Evolutionary conservation across 345 rosid genomes (phyloP).

Genomic region (Camelina laxa): DNA sequence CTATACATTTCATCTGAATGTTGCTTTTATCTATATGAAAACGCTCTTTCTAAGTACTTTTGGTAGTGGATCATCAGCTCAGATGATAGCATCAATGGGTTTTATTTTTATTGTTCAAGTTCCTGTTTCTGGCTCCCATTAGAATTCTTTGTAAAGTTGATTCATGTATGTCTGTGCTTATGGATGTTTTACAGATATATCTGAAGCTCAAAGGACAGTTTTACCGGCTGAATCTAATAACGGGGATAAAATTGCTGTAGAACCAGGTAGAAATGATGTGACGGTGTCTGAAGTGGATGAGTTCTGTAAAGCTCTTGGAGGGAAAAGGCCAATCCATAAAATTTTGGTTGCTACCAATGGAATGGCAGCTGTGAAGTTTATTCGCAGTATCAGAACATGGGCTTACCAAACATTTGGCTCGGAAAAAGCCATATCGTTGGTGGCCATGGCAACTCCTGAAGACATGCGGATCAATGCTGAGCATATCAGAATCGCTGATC

Average conservation of each 20-base stretch:
- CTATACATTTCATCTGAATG: no score
- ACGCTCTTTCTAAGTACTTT: no score
- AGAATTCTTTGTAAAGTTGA: no score
- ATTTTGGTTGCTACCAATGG: conserved; percentile 95
- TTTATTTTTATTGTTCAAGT: no score
- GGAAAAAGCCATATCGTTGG: conserved; percentile 88
- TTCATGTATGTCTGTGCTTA: neutral
- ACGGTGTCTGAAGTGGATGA: conserved; percentile 66
- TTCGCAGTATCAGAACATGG: conserved; percentile 93
- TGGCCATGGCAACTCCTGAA: conserved; percentile 98
- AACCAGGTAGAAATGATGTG: conserved; percentile 60
- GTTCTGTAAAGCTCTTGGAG: conserved; percentile 84
- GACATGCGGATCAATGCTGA: conserved; percentile 99
- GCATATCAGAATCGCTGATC: conserved; percentile 96
- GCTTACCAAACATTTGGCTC: conserved; percentile 96
- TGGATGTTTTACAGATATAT: conserved; percentile 57
- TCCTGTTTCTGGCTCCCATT: no score
- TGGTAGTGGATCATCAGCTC: no score
- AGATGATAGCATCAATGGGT: no score
- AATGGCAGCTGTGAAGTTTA: conserved; percentile 99
- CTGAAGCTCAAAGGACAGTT: conserved; percentile 57
- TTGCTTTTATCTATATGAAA: no score
- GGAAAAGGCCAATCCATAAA: conserved; percentile 83
- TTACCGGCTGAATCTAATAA: conserved; percentile 51
- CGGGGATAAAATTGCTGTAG: conserved; percentile 58